Evolutionary conservation across 2,329 filamentous ascomycete species (phyloP), one percentile per base, ranked within the genome.

Genomic region (Dothiorella sarmentorum): DNA sequence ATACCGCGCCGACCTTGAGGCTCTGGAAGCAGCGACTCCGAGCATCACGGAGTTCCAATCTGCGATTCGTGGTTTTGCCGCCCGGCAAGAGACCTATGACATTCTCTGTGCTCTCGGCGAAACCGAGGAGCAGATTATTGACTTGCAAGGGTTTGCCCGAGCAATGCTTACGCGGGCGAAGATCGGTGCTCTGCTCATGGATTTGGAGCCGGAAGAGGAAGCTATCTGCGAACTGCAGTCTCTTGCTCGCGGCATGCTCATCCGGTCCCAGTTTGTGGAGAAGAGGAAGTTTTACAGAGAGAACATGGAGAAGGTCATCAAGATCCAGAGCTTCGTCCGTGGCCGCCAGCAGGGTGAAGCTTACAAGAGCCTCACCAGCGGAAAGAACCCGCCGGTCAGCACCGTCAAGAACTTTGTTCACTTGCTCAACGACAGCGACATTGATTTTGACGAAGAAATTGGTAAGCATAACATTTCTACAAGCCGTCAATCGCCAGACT

Each of bases 271-370:
- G 17, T 97, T 96, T 66, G 85, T 83, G 55, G 90, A 95, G 72
- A 96, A 96, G 80, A 86, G 88, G 69, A 86, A 85, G 20, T 93
- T 89, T 76, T 99, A 92, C 79, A 87, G 89, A 65, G 88, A 96
- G 75, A 99, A 99, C 69, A 99, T 99, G 94, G 86, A 96, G 68
- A 97, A 95, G 75, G 94, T 99, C 24, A 87, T 99, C 80, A 99
- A 99, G 75, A 91, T 97, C 59, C 95, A 99, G 72, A 99, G 94
- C 71, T 96, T 97, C 65, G 87, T 97, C 56, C 86, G 94, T 62
- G 94, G 88, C 64, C 94, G 95, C 70, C 90, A 97, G 51, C 94
- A 99, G 73, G 94, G 94, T 53, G 91, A 99, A 75, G 94, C 94
- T 2, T 99, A 99, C 80, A 97, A 96, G 82, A 96, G 90, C 71